Percentiles rank a stretch among this genome's conserved stretches.
phyloP scores from a whole-genome alignment of 2,329 filamentous ascomycete genomes.

The Pseudogymnoascus sp. region DNA sequence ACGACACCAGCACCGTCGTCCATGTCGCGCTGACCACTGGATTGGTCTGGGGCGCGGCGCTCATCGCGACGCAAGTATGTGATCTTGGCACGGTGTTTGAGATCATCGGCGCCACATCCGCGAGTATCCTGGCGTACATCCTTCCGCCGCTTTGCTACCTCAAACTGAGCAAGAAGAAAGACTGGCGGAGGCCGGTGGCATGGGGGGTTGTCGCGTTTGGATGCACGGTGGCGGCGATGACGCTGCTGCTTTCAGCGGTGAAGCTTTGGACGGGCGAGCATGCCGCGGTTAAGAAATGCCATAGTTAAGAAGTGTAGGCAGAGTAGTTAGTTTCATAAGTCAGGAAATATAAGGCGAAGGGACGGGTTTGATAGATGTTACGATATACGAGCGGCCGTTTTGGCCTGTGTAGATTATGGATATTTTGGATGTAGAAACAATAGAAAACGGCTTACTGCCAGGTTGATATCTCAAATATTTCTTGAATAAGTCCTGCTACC shows the following conservation, averaged over 20 bases:
- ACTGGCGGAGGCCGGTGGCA: slow-evolving; percentile 65
- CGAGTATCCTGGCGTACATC: slow-evolving; percentile 90
- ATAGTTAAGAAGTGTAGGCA: background rate
- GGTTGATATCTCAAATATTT: background rate
- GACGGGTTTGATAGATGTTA: background rate
- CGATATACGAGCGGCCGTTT: background rate
- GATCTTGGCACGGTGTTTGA: slow-evolving; percentile 94
- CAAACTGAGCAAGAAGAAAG: slow-evolving; percentile 68
- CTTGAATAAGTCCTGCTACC: background rate
- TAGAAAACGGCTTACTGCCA: background rate
- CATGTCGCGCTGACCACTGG: slow-evolving; percentile 82
- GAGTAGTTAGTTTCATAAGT: background rate
- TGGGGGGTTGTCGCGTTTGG: slow-evolving; percentile 70
- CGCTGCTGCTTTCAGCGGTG: slow-evolving; percentile 12
- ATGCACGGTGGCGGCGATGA: slow-evolving; percentile 56
- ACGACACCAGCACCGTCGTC: slow-evolving; percentile 65
- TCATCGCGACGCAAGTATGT: slow-evolving; percentile 76
- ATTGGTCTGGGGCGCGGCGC: slow-evolving; percentile 73
- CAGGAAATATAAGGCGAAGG: background rate
- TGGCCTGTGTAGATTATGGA: background rate
- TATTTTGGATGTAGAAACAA: background rate
- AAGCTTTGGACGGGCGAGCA: background rate
- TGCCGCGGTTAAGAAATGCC: background rate
- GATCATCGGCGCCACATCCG: slow-evolving; percentile 89
- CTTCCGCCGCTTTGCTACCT: slow-evolving; percentile 92